These are phyloP conservation scores for Wickerhamia fluorescens DNA, from an alignment of 805 yeast species.

Conservation along the genomic window DNA sequence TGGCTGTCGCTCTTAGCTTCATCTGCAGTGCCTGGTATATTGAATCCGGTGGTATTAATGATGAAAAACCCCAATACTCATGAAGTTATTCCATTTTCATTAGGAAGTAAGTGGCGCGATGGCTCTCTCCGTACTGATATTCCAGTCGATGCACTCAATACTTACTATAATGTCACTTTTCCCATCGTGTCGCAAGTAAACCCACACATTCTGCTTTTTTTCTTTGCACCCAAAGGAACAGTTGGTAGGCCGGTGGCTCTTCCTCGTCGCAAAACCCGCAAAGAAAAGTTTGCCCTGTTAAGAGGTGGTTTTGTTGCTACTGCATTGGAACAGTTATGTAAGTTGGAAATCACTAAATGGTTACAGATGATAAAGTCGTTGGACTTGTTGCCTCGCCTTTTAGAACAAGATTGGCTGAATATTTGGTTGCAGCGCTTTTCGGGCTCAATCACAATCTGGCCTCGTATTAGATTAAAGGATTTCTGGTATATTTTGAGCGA, in stretches of 20 bases:
- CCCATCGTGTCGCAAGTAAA: slow-evolving; percentile 76
- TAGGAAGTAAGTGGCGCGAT: slow-evolving; percentile 74
- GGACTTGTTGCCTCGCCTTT: slow-evolving; percentile 58
- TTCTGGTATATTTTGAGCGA: slow-evolving; percentile 60
- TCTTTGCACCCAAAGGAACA: slow-evolving; percentile 72
- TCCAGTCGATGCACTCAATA: slow-evolving; percentile 66
- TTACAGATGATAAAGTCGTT: slow-evolving; percentile 55
- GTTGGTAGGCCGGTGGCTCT: slow-evolving; percentile 72
- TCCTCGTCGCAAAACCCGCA: slow-evolving; percentile 33
- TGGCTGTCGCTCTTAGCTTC: slow-evolving; percentile 75
- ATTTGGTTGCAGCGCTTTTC: slow-evolving; percentile 68
- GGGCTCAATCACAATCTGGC: slow-evolving; percentile 75
- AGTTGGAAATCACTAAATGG: slow-evolving; percentile 75
- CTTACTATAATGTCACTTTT: slow-evolving; percentile 70
- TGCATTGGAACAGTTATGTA: slow-evolving; percentile 62
- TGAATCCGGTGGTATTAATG: slow-evolving; percentile 76
- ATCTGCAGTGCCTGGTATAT: slow-evolving; percentile 76
- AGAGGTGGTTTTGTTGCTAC: slow-evolving; percentile 75
- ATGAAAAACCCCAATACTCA: slow-evolving; percentile 41
- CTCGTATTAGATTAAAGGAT: slow-evolving; percentile 53
- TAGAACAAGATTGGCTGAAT: slow-evolving; percentile 77
- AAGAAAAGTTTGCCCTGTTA: slow-evolving; percentile 33
- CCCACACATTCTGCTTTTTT: slow-evolving; percentile 72
- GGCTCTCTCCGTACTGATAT: slow-evolving; percentile 75
- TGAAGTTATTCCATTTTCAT: slow-evolving; percentile 55